Evolutionary conservation across 352 stramenopile species (phyloP).

Genomic region (Pythium volutum): DNA sequence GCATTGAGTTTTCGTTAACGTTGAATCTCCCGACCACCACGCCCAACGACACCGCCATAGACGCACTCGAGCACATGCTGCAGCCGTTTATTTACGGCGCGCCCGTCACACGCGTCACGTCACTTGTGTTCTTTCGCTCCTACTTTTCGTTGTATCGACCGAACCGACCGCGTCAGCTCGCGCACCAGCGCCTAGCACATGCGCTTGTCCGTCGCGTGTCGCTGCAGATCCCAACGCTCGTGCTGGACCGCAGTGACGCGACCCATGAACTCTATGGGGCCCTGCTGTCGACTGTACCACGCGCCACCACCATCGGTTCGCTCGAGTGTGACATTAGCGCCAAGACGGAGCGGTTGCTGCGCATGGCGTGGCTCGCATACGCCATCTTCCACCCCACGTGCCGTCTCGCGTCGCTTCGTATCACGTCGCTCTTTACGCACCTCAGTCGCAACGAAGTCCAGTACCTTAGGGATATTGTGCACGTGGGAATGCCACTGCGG

Average conservation of each 20-base stretch:
- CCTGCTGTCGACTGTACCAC: slow-evolving; percentile 1
- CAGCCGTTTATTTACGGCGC: background rate
- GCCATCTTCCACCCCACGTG: slow-evolving; percentile 1
- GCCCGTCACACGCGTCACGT: background rate
- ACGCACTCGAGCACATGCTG: background rate
- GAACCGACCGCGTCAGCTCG: background rate
- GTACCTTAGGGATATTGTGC: background rate
- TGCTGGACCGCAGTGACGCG: too few relatives aligned
- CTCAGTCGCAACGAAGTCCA: background rate
- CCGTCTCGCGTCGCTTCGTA: background rate
- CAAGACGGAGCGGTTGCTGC: background rate
- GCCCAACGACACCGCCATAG: background rate
- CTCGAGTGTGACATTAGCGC: background rate
- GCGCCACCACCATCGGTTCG: background rate
- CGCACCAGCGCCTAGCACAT: background rate
- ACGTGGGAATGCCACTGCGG: background rate
- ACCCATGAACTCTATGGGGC: too few relatives aligned
- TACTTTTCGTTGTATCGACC: too few relatives aligned
- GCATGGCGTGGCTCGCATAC: slow-evolving; percentile 10
- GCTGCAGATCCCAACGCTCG: background rate
- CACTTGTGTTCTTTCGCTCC: background rate
- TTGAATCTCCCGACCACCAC: too few relatives aligned
- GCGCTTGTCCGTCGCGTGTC: background rate
- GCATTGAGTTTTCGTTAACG: background rate
- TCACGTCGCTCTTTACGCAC: background rate